Conservation (phyloP, 106 monocot genomes). For the Allium fistulosum region DNA sequence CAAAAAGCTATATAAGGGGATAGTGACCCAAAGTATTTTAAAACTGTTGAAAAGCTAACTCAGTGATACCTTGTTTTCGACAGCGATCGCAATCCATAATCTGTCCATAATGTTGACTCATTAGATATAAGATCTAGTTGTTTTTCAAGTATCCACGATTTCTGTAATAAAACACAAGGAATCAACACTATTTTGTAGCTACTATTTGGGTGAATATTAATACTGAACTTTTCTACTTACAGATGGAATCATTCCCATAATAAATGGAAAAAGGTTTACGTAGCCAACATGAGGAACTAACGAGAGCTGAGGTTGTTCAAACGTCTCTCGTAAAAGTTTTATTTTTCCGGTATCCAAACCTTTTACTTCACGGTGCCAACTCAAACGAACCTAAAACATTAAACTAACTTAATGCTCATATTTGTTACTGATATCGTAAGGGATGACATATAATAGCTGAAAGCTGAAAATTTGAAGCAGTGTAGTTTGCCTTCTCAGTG, state of each 20-base stretch:
- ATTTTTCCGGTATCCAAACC: constrained; percentile 20
- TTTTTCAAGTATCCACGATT: constrained; percentile 76
- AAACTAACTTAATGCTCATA: not conserved
- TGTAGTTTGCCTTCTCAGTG: constrained; percentile 68
- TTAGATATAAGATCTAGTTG: constrained; percentile 87
- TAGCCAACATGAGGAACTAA: constrained; percentile 90
- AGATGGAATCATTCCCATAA: constrained; percentile 92
- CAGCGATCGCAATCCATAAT: constrained; percentile 91
- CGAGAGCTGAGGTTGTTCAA: constrained; percentile 38
- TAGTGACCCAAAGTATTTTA: not conserved
- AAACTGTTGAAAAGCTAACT: too few species aligned
- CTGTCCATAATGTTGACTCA: constrained; percentile 74
- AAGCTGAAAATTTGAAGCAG: too few species aligned
- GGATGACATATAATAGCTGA: not conserved
- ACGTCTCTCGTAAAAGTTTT: constrained; percentile 65
- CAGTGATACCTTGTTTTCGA: constrained; percentile 60
- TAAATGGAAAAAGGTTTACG: constrained; percentile 89
- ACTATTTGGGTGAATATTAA: not conserved
- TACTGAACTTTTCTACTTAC: constrained; percentile 33
- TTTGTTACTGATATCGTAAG: not conserved
- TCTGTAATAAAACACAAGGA: constrained; percentile 23
- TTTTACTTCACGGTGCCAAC: constrained; percentile 57
- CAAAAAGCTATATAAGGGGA: not conserved
- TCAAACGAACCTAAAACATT: constrained; percentile 67
- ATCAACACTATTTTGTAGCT: not conserved